phyloP scores from a whole-genome alignment of 148 eudicot species.

The Amaranthus palmeri region DNA sequence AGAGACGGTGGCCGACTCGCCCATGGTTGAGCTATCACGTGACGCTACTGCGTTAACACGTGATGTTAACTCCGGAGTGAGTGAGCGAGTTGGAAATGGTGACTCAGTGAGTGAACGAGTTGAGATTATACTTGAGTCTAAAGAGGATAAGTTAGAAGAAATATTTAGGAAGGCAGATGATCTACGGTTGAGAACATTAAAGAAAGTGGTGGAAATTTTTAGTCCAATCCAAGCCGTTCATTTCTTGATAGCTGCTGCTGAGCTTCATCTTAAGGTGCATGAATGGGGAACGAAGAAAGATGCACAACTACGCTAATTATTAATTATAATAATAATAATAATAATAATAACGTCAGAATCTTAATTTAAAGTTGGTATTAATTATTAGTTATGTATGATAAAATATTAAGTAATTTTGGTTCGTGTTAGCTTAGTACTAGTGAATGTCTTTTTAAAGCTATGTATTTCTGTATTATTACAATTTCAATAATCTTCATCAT shows the following conservation, averaged over 20 bases:
- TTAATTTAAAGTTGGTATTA: no score
- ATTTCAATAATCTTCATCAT: no score
- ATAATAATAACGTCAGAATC: no score
- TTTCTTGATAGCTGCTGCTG: constrained; percentile 59
- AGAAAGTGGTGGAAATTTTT: constrained; percentile 36
- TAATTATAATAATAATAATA: no score
- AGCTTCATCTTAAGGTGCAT: constrained; percentile 54
- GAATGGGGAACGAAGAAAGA: constrained; percentile 73
- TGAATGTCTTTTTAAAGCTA: no score
- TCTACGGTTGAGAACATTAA: constrained; percentile 50
- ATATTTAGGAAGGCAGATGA: constrained; percentile 44
- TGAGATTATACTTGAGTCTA: constrained; percentile 24
- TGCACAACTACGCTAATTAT: background rate
- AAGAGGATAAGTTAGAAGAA: constrained; percentile 33
- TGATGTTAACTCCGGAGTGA: constrained; percentile 2
- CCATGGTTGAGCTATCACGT: constrained; percentile 59
- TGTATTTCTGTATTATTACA: no score
- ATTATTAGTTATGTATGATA: no score
- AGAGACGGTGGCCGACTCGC: constrained; percentile 59
- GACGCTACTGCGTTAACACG: constrained; percentile 31
- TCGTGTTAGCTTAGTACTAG: no score
- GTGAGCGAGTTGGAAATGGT: background rate
- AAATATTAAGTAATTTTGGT: no score
- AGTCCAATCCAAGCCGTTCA: constrained; percentile 59
- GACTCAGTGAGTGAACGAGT: constrained; percentile 16